A percentile compares a stretch with the other conserved stretches of the same genome.
phyloP scores from a whole-genome alignment of 1,284 basidiomycete species.

The Moesziomyces antarcticus region DNA sequence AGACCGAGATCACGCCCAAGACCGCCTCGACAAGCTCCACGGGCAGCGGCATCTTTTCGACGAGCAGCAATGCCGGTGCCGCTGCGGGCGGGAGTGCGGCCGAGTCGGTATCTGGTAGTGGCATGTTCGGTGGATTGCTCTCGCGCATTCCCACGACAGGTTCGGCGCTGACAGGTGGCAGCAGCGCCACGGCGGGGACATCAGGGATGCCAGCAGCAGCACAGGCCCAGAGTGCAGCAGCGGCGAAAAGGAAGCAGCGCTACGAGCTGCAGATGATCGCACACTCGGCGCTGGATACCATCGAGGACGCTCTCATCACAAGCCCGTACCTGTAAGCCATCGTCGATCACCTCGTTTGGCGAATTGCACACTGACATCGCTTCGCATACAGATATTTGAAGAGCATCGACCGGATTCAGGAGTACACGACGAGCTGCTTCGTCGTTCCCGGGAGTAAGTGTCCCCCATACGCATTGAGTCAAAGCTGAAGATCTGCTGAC shows the following conservation, averaged over 20 bases:
- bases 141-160: constrained; percentile 28
- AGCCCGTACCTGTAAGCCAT: constrained; percentile 53
- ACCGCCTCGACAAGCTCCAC: constrained; percentile 18
- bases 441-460: constrained; percentile 60
- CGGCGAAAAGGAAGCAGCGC: constrained; percentile 26
- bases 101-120: constrained; percentile 11
- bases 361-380: neutral
- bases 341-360: neutral
- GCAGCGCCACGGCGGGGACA: neutral
- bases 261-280: constrained; percentile 67
- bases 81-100: neutral
- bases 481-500: neutral
- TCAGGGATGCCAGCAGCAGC: neutral
- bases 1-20: constrained; percentile 60
- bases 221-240: neutral
- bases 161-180: constrained; percentile 1
- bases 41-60: constrained; percentile 1
- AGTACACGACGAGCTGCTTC: constrained; percentile 61
- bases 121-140: constrained; percentile 31
- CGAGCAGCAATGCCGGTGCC: neutral
- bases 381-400: constrained; percentile 56
- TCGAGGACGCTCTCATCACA: constrained; percentile 60
- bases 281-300: constrained; percentile 60
- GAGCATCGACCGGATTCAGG: constrained; percentile 61
- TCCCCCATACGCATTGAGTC: neutral